Conservation (phyloP, 805 yeast species). For the Lipomyces yamanashiensis region DNA sequence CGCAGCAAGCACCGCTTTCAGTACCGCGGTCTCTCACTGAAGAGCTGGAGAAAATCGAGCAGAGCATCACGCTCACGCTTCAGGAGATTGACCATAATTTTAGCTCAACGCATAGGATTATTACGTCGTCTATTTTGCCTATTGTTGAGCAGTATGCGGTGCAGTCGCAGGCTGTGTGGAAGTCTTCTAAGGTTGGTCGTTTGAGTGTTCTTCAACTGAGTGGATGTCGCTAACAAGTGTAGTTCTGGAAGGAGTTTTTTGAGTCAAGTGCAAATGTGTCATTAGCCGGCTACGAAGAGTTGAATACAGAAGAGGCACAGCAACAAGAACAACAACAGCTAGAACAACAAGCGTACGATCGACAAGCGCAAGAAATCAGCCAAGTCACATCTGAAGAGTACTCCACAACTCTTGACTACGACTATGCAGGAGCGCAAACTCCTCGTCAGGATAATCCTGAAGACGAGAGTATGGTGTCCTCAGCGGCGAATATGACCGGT, state of each 20-base stretch:
- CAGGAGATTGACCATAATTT: conserved; percentile 81
- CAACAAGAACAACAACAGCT: not conserved
- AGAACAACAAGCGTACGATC: conserved; percentile 10
- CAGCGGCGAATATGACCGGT: conserved; percentile 7
- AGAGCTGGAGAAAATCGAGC: conserved; percentile 72
- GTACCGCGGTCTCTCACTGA: conserved; percentile 33
- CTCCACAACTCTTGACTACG: conserved; percentile 27
- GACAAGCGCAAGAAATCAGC: conserved; percentile 1
- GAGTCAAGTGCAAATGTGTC: conserved; percentile 75
- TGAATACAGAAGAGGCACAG: conserved; percentile 16
- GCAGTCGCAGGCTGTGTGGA: conserved; percentile 65
- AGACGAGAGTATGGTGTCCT: not conserved
- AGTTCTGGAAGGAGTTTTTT: conserved; percentile 78
- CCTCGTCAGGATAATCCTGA: not conserved
- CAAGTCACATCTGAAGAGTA: conserved; percentile 16
- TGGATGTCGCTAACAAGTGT: not conserved
- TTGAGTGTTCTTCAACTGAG: not conserved
- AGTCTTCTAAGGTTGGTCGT: conserved; percentile 40
- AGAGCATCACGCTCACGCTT: conserved; percentile 72
- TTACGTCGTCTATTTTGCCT: conserved; percentile 72
- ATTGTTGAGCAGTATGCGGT: conserved; percentile 62
- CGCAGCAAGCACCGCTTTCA: conserved; percentile 5
- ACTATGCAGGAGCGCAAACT: conserved; percentile 6
- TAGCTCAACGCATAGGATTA: conserved; percentile 66
- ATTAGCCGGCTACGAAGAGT: conserved; percentile 57